These are phyloP conservation scores for Pythium aquatile DNA, from an alignment of 352 stramenopile species.

Conservation along the genomic window DNA sequence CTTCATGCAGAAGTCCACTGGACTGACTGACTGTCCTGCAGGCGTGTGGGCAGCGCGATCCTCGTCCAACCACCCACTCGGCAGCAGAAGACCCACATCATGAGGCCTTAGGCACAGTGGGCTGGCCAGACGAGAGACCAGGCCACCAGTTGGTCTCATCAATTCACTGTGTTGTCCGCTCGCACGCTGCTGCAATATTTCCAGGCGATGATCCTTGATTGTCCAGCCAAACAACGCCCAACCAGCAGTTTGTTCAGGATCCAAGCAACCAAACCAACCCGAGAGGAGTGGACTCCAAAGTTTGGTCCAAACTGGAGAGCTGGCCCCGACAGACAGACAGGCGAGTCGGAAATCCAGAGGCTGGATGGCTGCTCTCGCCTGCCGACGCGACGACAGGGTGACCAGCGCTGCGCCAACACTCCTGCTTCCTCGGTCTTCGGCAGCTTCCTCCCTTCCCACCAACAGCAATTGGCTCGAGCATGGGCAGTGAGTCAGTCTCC, in stretches of 20 bases:
- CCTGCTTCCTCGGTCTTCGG: background rate
- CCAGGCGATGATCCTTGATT: background rate
- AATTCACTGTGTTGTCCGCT: slow-evolving; percentile 1
- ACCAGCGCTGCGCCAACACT: background rate
- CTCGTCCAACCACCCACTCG: too few relatives aligned
- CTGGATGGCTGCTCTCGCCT: slow-evolving; percentile 6
- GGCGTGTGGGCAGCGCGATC: slow-evolving; percentile 3
- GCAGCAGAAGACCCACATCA: too few relatives aligned
- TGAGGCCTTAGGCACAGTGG: background rate
- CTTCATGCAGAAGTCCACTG: background rate
- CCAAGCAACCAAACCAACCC: background rate
- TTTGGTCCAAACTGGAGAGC: too few relatives aligned
- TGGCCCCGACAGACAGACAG: background rate
- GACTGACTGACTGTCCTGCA: slow-evolving; percentile 1
- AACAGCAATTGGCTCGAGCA: background rate
- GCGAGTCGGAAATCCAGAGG: background rate
- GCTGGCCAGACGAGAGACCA: background rate
- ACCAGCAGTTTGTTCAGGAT: background rate
- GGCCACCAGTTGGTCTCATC: background rate
- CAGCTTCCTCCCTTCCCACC: background rate
- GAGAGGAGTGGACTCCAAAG: too few relatives aligned
- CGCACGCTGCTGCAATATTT: background rate
- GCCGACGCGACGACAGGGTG: slow-evolving; percentile 1
- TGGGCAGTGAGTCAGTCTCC: background rate
- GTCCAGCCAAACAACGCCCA: background rate